Evolutionary conservation across 108 stramenopile species (phyloP).

Genomic region (Discostella pseudostelligera): DNA sequence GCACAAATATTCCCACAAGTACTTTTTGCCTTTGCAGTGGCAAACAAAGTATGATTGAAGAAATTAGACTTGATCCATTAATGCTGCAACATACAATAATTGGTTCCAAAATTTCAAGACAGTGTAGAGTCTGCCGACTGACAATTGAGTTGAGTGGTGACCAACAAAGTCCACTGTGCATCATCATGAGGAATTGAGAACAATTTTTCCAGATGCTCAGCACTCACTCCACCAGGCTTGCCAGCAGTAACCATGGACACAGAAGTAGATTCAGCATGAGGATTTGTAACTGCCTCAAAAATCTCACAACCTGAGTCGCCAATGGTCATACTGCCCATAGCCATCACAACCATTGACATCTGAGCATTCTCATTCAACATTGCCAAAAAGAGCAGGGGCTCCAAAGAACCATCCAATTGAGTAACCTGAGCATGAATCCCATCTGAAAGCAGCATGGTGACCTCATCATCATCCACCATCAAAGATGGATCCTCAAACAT

Average conservation of each 20-base stretch:
- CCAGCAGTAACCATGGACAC: conserved; percentile 3
- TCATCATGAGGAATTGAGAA: conserved; percentile 24
- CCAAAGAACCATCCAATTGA: neutral
- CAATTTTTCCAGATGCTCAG: conserved; percentile 36
- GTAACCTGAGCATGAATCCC: neutral
- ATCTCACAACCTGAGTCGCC: neutral
- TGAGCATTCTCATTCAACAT: neutral
- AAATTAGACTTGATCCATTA: conserved; percentile 4
- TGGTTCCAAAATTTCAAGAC: neutral
- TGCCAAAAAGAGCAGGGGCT: neutral
- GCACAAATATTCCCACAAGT: conserved; percentile 16
- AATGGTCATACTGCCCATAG: conserved; percentile 3
- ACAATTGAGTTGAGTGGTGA: conserved; percentile 23
- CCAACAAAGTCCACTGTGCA: conserved; percentile 28
- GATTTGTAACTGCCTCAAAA: neutral
- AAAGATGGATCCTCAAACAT: too few relatives aligned
- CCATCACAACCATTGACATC: neutral
- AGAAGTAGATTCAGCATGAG: neutral
- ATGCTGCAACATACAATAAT: neutral
- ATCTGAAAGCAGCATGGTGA: neutral
- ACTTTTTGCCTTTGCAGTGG: conserved; percentile 20
- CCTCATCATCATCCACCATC: neutral
- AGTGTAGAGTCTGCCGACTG: neutral
- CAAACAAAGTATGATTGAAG: conserved; percentile 38
- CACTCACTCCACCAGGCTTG: conserved; percentile 17